phyloP scores from a whole-genome alignment of 176 grass and related monocot species.

The Musa itinerans region DNA sequence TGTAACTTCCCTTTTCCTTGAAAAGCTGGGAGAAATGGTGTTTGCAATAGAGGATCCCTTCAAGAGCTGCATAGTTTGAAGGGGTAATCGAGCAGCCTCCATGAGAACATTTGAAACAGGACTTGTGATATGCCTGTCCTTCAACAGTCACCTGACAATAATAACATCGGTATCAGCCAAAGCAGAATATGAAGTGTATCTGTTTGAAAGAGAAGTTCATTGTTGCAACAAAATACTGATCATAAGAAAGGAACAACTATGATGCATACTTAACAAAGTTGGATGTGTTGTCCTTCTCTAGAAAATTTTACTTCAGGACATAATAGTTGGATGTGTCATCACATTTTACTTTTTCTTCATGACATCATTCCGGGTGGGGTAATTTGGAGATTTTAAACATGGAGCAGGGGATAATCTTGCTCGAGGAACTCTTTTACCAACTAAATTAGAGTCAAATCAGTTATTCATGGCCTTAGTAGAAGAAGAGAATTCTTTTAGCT shows the following conservation, averaged over 20 bases:
- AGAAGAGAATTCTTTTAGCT: neutral
- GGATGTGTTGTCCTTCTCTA: neutral
- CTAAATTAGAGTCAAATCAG: neutral
- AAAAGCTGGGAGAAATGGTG: conserved; percentile 99
- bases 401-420: too few relatives aligned
- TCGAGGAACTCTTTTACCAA: too few relatives aligned
- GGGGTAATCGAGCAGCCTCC: conserved; percentile 87
- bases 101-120: conserved; percentile 95
- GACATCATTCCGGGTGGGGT: too few relatives aligned
- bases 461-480: neutral
- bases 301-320: neutral
- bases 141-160: conserved; percentile 76
- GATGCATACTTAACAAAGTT: neutral
- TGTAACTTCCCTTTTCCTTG: conserved; percentile 99
- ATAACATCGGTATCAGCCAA: neutral
- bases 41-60: conserved; percentile 98
- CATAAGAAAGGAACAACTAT: neutral
- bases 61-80: conserved; percentile 84
- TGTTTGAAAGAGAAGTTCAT: neutral
- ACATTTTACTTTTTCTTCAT: too few relatives aligned
- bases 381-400: too few relatives aligned
- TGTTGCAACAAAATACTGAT: neutral
- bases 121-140: conserved; percentile 80
- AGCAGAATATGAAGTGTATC: neutral
- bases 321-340: too few relatives aligned